Base-by-base conservation (phyloP, 164 flowering plant species). In the Vitis riparia region DNA sequence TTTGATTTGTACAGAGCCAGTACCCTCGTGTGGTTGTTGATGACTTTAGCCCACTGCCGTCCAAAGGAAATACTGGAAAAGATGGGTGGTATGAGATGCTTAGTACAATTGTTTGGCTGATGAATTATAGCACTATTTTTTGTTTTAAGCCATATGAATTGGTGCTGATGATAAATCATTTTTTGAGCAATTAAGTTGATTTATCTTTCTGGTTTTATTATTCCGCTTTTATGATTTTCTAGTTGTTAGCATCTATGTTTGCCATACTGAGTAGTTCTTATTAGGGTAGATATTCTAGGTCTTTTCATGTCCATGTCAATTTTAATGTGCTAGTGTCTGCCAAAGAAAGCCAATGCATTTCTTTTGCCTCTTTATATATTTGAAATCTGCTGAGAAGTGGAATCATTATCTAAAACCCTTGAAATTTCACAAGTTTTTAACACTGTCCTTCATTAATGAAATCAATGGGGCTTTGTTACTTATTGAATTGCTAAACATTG, bases 1-100 rank as follows among this genome's bases (percentile, higher is more conserved):
- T 58, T 66, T 63, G 23, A 44, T 32, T 68, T 80, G 50, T 65
- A 16, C 82, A 96, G 99, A 93, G 98, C 76, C 98, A 96, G 70
- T 95, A 91, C 73, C 99, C 99, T 61, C 94, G 99, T 66, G 32
- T 95, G 75, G 97, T 87, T 63, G 87, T 80, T 61, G 97, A 95
- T 56, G 98, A 95, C 74, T 88, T 89, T 77, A 4, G 51, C 47
- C 97, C 99, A 68, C 80, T 90, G 50, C 97, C 99, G 50, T 83
- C 85, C 89, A 95, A 93, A 77, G 94, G 97, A 68, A 72, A 77
- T 59, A 67, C 85, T 30, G 93, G 89, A 78, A 95, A 90, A 84
- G 97, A 93, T 83, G 98, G 93, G 80, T 95, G 99, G 99, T 95
- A 89, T 65, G 69, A 44, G 44, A 37, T 37, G 0, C 44, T 37